phyloP scores from a whole-genome alignment of 345 rosid species.

The Reutealis trisperma region DNA sequence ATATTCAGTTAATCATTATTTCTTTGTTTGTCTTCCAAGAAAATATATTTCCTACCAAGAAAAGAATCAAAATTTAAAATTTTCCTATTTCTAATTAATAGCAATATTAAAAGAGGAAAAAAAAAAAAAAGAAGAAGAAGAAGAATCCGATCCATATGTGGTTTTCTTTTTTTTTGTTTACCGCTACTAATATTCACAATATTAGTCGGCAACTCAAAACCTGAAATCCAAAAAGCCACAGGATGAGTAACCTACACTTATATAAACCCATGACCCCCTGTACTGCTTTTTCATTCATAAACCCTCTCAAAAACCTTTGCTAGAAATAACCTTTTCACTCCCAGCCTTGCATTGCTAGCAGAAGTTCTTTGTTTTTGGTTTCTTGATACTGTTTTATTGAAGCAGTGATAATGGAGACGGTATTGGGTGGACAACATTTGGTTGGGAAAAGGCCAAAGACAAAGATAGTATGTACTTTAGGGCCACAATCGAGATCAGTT shows the following conservation, averaged over 20 bases:
- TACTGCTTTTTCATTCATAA: neutral
- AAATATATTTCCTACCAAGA: neutral
- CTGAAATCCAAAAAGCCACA: neutral
- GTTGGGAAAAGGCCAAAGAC: slow-evolving; percentile 64
- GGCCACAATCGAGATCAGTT: slow-evolving; percentile 86
- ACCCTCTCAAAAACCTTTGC: neutral
- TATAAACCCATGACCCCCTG: neutral
- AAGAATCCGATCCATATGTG: neutral
- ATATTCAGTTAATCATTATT: neutral
- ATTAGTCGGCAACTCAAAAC: too few species aligned
- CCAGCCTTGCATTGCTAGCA: neutral
- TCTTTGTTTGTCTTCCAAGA: slow-evolving; percentile 10
- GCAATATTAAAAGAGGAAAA: neutral
- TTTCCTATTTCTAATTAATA: neutral
- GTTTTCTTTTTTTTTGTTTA: neutral
- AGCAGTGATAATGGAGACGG: slow-evolving; percentile 5
- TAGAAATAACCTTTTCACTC: neutral
- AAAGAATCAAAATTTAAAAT: neutral
- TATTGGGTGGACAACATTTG: slow-evolving; percentile 6
- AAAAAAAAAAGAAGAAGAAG: too few species aligned
- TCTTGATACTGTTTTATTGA: too few species aligned
- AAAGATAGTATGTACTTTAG: slow-evolving; percentile 92
- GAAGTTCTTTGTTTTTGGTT: too few species aligned
- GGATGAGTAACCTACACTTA: neutral
- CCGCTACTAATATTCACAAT: too few species aligned